phyloP scores from a whole-genome alignment of 352 stramenopile species.

The Blastocystis sp. region DNA sequence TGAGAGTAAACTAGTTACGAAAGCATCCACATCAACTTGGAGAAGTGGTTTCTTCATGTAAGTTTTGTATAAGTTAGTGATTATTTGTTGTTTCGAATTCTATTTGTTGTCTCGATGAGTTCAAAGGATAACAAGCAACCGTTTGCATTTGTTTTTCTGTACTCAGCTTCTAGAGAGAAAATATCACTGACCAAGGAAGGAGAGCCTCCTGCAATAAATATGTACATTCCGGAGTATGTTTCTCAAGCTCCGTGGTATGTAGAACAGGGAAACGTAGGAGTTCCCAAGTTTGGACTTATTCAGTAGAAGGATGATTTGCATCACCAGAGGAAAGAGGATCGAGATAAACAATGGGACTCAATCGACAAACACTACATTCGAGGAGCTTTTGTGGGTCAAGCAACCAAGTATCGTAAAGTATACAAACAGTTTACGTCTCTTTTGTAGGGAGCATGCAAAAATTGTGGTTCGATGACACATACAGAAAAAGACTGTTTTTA shows the following conservation, averaged over 20 bases:
- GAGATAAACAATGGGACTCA: constrained; percentile 63
- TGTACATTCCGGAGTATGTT: constrained; percentile 99
- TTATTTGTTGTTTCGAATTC: not conserved
- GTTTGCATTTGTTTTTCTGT: not conserved
- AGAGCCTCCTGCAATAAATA: constrained; percentile 72
- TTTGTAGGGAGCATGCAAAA: constrained; percentile 79
- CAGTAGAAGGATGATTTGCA: constrained; percentile 48
- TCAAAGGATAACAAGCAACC: not conserved
- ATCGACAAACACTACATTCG: constrained; percentile 60
- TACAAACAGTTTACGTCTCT: not conserved
- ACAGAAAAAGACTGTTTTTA: constrained; percentile 85
- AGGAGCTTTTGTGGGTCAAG: constrained; percentile 48
- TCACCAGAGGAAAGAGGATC: constrained; percentile 64
- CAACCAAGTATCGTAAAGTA: constrained; percentile 64
- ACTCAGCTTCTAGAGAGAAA: not conserved
- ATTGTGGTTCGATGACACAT: constrained; percentile 85
- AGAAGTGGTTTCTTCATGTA: not conserved
- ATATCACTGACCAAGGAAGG: not conserved
- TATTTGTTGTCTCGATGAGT: not conserved
- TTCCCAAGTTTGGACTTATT: not conserved
- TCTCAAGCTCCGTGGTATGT: constrained; percentile 95
- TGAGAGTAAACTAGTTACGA: not conserved
- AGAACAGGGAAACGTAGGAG: constrained; percentile 77
- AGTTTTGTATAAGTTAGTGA: not conserved
- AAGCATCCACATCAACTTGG: not conserved